Percentiles rank a stretch among this genome's conserved stretches.
phyloP scores from a whole-genome alignment of 2,329 filamentous ascomycete genomes.

The Neofusicoccum cordaticola region DNA sequence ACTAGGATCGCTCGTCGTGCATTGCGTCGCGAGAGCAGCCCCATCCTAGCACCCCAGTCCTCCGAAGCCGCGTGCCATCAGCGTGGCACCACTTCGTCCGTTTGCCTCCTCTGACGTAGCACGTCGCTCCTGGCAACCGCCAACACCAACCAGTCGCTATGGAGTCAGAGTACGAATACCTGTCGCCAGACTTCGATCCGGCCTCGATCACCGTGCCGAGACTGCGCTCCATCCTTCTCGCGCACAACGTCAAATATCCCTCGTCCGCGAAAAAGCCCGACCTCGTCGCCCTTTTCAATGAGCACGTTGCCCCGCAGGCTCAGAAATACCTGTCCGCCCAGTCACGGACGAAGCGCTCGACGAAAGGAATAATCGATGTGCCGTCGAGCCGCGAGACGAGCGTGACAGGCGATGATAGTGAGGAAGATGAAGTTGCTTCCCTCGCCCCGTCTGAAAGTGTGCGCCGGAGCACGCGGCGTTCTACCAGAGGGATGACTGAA shows the following conservation, averaged over 20 bases:
- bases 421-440: constrained; percentile 34
- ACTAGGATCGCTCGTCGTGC: not conserved
- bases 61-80: not conserved
- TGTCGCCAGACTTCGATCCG: constrained; percentile 83
- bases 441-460: constrained; percentile 4
- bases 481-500: constrained; percentile 43
- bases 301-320: constrained; percentile 74
- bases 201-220: constrained; percentile 79
- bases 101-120: constrained; percentile 14
- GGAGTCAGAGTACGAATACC: constrained; percentile 58
- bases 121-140: constrained; percentile 9
- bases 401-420: constrained; percentile 56
- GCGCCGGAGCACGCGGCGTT: constrained; percentile 30
- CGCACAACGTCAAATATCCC: constrained; percentile 81
- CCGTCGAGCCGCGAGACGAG: constrained; percentile 64
- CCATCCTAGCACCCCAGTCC: not conserved
- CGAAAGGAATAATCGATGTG: constrained; percentile 74
- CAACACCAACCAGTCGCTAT: constrained; percentile 32
- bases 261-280: constrained; percentile 89
- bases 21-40: not conserved
- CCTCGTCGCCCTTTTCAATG: constrained; percentile 78
- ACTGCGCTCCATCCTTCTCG: constrained; percentile 85
- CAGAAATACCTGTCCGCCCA: constrained; percentile 72
- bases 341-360: constrained; percentile 78
- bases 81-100: not conserved